Conservation (phyloP, 306 rosid genomes). For the Vachellia pachyceras region DNA sequence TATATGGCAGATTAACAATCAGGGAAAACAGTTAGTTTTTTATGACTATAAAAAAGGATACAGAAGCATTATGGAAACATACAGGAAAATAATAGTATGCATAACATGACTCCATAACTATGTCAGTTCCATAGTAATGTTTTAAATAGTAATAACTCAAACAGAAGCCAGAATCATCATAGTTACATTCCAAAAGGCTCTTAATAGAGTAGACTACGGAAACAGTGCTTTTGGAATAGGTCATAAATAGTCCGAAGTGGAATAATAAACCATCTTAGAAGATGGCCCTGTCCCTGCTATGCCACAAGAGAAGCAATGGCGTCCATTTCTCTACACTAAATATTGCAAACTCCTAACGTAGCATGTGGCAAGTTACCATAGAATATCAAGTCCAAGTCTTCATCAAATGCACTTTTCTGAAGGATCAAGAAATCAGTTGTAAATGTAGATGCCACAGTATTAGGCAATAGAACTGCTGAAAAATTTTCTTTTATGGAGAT, state of each 20-base stretch:
- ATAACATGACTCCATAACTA: not conserved
- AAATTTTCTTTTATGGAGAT: not conserved
- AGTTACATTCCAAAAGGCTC: not conserved
- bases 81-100: not conserved
- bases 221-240: not conserved
- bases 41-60: not conserved
- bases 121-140: not conserved
- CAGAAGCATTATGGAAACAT: not conserved
- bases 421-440: slow-evolving; percentile 13
- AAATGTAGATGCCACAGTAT: not conserved
- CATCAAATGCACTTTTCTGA: not conserved
- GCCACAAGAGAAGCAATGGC: not conserved
- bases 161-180: not conserved
- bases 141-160: not conserved
- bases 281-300: not conserved
- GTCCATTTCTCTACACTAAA: not conserved
- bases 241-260: not conserved
- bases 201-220: not conserved
- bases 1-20: not conserved
- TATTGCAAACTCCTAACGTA: not conserved
- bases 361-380: not conserved
- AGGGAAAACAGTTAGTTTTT: not conserved
- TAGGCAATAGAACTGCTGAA: not conserved
- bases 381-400: slow-evolving; percentile 4
- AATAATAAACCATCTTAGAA: not conserved